Conservation (phyloP, 192 early-diverging fungal genomes). For the Coemansia sp. region DNA sequence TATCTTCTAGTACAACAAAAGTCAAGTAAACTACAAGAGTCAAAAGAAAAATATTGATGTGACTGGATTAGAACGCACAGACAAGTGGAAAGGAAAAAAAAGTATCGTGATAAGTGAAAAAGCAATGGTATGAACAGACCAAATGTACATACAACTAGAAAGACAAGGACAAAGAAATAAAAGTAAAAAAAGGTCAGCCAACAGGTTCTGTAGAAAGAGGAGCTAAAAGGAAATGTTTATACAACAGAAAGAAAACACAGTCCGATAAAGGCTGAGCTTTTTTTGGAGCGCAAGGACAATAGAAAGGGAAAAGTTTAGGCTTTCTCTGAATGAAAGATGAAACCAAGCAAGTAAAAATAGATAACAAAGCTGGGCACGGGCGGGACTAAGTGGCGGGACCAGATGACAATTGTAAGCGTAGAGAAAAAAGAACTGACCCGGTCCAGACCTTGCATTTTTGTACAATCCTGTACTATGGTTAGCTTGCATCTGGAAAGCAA, state of each 20-base stretch:
- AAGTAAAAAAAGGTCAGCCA: background rate
- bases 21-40: constrained; percentile 2
- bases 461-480: too few species aligned
- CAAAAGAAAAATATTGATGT: background rate
- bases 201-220: constrained; percentile 1
- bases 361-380: background rate
- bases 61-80: background rate
- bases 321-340: constrained; percentile 1
- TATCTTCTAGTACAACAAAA: too few species aligned
- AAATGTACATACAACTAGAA: background rate
- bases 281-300: background rate
- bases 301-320: constrained; percentile 3
- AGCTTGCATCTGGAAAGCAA: background rate
- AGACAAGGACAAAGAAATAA: constrained; percentile 1
- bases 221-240: background rate
- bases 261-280: background rate
- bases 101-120: background rate
- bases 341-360: constrained; percentile 2
- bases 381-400: constrained; percentile 1
- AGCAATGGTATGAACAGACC: background rate
- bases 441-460: background rate
- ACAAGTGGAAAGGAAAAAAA: background rate
- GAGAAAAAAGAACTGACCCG: background rate
- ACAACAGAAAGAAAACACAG: constrained; percentile 7
- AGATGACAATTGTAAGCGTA: background rate